Evolutionary conservation across 2,329 filamentous ascomycete genomes (phyloP).

Genomic region (Paraconiothyrium sp.): DNA sequence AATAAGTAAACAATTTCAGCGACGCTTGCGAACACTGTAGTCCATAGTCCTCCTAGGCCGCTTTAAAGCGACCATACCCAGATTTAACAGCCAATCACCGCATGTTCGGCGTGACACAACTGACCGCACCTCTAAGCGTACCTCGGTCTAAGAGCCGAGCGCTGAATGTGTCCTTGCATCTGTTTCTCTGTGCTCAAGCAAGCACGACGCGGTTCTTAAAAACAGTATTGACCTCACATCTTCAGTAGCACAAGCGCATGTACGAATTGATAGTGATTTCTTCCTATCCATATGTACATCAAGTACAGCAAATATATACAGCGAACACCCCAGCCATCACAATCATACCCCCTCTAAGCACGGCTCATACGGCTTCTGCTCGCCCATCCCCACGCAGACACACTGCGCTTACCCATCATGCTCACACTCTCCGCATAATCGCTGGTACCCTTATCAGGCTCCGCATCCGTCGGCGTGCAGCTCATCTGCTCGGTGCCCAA

Average conservation of each 20-base stretch:
- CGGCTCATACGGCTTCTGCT: constrained; percentile 7
- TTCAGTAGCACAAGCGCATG: not conserved
- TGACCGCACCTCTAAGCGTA: no score
- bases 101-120: no score
- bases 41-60: no score
- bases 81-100: no score
- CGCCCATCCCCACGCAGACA: constrained; percentile 20
- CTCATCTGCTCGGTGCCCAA: constrained; percentile 43
- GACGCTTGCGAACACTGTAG: no score
- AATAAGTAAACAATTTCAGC: no score
- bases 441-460: constrained; percentile 53
- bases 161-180: no score
- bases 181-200: no score
- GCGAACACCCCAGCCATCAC: not conserved
- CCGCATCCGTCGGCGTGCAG: constrained; percentile 53
- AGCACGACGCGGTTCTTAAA: no score
- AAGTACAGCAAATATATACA: constrained; percentile 13
- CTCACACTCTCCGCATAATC: constrained; percentile 53
- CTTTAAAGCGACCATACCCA: no score
- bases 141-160: no score
- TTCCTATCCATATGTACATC: constrained; percentile 6
- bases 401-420: constrained; percentile 31
- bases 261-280: not conserved
- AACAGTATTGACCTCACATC: no score
- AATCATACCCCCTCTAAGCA: not conserved